Evolutionary conservation across 371 early-diverging fungal species (phyloP).

Genomic region (Capillidium heterosporum): DNA sequence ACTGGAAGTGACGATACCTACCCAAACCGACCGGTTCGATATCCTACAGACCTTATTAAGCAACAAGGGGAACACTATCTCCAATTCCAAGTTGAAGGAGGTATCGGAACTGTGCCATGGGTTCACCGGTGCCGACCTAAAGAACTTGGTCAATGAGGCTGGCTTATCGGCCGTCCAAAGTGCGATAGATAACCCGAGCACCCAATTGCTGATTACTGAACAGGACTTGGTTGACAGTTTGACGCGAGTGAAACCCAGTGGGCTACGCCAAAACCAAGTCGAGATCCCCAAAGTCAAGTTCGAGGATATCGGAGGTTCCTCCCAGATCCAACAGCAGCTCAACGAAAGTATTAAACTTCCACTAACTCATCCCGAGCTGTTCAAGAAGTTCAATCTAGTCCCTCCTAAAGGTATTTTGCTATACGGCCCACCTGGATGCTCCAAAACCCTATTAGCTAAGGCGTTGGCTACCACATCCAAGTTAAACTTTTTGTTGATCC

Average conservation of each 20-base stretch:
- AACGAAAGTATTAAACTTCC: conserved; percentile 99
- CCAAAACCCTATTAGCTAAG: conserved; percentile 95
- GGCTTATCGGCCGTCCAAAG: conserved; percentile 64
- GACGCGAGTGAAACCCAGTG: conserved; percentile 70
- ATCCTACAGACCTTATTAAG: conserved; percentile 57
- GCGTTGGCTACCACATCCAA: conserved; percentile 93
- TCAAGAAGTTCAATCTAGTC: conserved; percentile 64
- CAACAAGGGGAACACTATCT: conserved; percentile 46
- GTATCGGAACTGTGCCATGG: conserved; percentile 70
- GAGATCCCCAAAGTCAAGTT: conserved; percentile 92
- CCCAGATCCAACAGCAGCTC: conserved; percentile 80
- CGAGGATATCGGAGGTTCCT: conserved; percentile 95
- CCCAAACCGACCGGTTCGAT: conserved; percentile 37
- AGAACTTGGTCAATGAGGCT: conserved; percentile 72
- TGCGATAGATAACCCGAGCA: conserved; percentile 11
- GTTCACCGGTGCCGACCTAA: conserved; percentile 96
- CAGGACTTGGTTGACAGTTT: conserved; percentile 31
- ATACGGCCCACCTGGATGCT: conserved; percentile 97
- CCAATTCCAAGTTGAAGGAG: conserved; percentile 24
- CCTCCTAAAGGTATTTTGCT: conserved; percentile 93
- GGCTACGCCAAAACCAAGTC: conserved; percentile 78
- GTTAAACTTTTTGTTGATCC: conserved; percentile 93
- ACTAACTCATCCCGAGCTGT: conserved; percentile 80
- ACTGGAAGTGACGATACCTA: conserved; percentile 83
- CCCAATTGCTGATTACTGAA: conserved; percentile 12